Base-by-base conservation (phyloP, 2,329 filamentous ascomycete species). In the Grosmannia huntii region DNA sequence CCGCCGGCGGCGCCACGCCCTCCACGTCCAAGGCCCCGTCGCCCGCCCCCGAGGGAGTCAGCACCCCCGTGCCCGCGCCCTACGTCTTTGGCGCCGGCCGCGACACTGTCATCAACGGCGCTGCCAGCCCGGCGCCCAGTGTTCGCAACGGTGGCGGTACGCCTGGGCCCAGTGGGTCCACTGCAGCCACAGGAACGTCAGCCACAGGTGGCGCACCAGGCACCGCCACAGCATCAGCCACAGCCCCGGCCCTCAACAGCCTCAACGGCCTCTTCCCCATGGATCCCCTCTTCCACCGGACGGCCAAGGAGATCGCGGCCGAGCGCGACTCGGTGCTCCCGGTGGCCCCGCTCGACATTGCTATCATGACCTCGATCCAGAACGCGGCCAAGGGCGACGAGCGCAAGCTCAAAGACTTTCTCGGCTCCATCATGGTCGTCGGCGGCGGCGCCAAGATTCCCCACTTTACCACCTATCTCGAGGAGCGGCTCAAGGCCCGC, bases 371-470 rank as follows among this genome's bases (percentile, higher is more conserved):
- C 19, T 91, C 86, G 54, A 95, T 97, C 66, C 81, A 87, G 53
- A 87, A 96, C 70, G 94, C 90, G 9, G 86, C 90, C 56, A 87
- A 86, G 62, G 86, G 86, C 59, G 92, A 97, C 68, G 90, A 97
- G 64, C 92, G 94, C 74, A 95, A 95, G 71, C 84, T 92, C 62
- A 86, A 89, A 57, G 94, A 99, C 68, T 87, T 96, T 67, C 79
- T 95, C 36, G 88, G 89, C 44, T 87, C 87, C 53, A 92, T 96
- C 73, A 94, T 96, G 87, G 83, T 95, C 1, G 84, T 95, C 57
- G 90, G 90, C 53, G 90, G 91, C 33, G 90, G 89, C 3, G 84
- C 87, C 62, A 89, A 94, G 74, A 84, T 87, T 0, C 84, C 87
- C 1, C 83, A 89, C 6, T 87, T 99, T 66, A 86, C 88, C 25